Conservation (phyloP, 129 eudicot species). For the Flaveria sonorensis region DNA sequence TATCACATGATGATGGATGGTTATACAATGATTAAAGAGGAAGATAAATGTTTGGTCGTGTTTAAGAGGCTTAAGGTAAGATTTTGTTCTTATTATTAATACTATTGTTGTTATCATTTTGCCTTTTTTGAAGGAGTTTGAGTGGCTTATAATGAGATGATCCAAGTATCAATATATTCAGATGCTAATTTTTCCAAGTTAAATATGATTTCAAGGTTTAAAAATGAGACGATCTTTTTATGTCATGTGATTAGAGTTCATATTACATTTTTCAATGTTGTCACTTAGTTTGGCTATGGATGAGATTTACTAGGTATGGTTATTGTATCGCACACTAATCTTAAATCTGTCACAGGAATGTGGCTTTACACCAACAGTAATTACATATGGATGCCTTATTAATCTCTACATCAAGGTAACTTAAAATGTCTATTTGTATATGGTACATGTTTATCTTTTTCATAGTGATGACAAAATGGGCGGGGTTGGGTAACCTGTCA, state of each 20-base stretch:
- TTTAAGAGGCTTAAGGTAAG: constrained; percentile 81
- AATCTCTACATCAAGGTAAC: constrained; percentile 88
- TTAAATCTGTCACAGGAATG: constrained; percentile 60
- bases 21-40: constrained; percentile 79
- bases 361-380: constrained; percentile 68
- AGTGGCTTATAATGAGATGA: background rate
- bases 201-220: background rate
- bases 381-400: constrained; percentile 89
- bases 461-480: background rate
- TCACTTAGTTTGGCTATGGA: background rate
- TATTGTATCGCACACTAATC: constrained; percentile 16
- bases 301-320: background rate
- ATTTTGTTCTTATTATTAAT: background rate
- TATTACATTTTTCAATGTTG: background rate
- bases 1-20: constrained; percentile 99
- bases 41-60: constrained; percentile 82
- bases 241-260: background rate
- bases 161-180: background rate
- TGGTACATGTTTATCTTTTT: constrained; percentile 9
- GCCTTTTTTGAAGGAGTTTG: background rate
- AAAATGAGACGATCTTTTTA: background rate
- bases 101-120: background rate
- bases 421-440: constrained; percentile 11
- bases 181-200: background rate
- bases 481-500: background rate